Evolutionary conservation across 345 rosid species (phyloP), one percentile per base, ranked within the genome.

Genomic region (Syzygium oleosum): DNA sequence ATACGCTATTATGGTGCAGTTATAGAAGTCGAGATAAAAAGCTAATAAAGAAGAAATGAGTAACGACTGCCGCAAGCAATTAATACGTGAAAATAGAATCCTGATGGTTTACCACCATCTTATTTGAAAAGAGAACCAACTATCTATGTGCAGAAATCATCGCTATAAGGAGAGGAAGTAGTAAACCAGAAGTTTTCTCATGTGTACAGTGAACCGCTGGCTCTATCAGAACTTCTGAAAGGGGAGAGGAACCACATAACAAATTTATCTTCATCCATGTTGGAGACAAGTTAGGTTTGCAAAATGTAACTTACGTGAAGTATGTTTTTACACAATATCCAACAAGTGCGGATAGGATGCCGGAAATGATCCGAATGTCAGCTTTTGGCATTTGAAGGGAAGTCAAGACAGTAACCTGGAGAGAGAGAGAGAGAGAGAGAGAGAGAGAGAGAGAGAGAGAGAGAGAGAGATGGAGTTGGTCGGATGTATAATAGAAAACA

Each of bases 241-340:
- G 80, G 80, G 49, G 38, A 73, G 25, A 68, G 80, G 80, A 68
- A 34, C 80, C 80, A 73, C 80, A 2, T 73, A 77, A 87, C 52
- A 53, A 49, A 84, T 87, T 84, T 31, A 89, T 91, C 89, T 87
- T 84, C 41, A 10, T 19, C 49, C 80, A 73, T 19, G 80, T 38
- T 34, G 14, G 49, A 38, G 80, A 73, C 13, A 12, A 73, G 46
- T 34, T 17, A 38, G 27, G 80, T 38, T 73, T 43, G 79, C 38
- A 77, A 54, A 43, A 77, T 16, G 85, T 2, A 23, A 88, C 90
- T 86, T 84, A 94, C 96, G 97, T 92, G 92, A 95, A 93, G 85
- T 97, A 96, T 87, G 96, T 95, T 89, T 95, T 94, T 29, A 92
- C 92, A 55, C 95, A 92, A 90, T 95, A 94, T 87, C 96, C 97